Evolutionary conservation across 169 alveolate genomes (phyloP).

Genomic region (Eimeria praecox): DNA sequence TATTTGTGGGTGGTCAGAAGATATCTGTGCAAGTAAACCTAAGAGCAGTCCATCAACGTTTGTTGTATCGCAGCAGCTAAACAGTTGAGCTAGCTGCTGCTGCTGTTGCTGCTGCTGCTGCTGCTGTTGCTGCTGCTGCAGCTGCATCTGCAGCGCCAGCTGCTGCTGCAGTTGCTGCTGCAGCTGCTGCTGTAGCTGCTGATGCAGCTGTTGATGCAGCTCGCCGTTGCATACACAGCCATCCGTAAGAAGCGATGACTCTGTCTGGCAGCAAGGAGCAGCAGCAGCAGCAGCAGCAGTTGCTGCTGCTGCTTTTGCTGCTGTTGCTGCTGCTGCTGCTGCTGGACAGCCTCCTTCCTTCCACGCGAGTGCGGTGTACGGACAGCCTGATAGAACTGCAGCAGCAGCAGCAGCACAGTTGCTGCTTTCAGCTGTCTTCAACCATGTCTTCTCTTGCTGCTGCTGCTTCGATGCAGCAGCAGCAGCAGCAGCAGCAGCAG

Average conservation of each 20-base stretch:
- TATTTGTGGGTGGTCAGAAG: constrained; percentile 36
- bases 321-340: constrained; percentile 16
- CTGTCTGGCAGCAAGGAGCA: constrained; percentile 2
- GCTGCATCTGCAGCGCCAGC: too few species aligned
- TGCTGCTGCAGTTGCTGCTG: constrained; percentile 50
- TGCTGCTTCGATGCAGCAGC: background rate
- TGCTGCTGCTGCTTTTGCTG: constrained; percentile 4
- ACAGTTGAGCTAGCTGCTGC: constrained; percentile 42
- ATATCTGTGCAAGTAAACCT: background rate
- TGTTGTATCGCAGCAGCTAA: constrained; percentile 49
- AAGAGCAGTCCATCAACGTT: constrained; percentile 15
- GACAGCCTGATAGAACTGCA: constrained; percentile 4
- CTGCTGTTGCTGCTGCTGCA: background rate
- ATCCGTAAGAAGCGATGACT: background rate
- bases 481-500: constrained; percentile 29
- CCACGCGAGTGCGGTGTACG: constrained; percentile 8
- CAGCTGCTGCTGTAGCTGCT: constrained; percentile 42
- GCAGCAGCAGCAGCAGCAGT: constrained; percentile 9
- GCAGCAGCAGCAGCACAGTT: constrained; percentile 8
- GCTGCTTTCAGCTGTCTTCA: background rate
- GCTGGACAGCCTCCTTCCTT: background rate
- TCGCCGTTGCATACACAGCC: background rate
- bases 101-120: constrained; percentile 45
- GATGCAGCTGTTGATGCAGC: background rate
- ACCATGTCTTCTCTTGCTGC: background rate